These are phyloP conservation scores for Phlebiopsis flavidoalba DNA, from an alignment of 768 basidiomycete species.

Conservation along the genomic window DNA sequence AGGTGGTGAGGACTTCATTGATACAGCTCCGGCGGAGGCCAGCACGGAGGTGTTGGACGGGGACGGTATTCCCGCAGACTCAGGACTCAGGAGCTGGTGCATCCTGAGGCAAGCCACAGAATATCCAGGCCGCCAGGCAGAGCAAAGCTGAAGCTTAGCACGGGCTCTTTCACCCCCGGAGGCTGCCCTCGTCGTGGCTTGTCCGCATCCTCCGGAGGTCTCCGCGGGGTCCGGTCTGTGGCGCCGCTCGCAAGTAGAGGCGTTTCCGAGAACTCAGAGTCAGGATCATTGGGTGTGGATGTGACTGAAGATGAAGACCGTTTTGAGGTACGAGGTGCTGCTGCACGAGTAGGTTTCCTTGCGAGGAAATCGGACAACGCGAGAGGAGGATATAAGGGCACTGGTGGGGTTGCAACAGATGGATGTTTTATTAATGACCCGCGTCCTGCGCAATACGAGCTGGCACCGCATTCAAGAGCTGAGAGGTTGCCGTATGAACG, in stretches of 20 bases:
- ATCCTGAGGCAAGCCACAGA: conserved; percentile 54
- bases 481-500: conserved; percentile 4
- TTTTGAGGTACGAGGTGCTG: conserved; percentile 20
- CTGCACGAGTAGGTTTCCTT: conserved; percentile 19
- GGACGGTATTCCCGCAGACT: conserved; percentile 5
- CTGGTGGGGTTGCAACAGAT: conserved; percentile 20
- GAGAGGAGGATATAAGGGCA: conserved; percentile 26
- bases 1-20: conserved; percentile 69
- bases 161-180: conserved; percentile 17
- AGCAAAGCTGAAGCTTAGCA: conserved; percentile 33
- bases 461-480: conserved; percentile 32
- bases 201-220: conserved; percentile 34
- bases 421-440: conserved; percentile 26
- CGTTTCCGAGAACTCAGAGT: conserved; percentile 10
- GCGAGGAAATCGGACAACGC: conserved; percentile 26
- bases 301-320: conserved; percentile 32
- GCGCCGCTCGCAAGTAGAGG: conserved; percentile 14
- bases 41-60: conserved; percentile 33
- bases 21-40: conserved; percentile 74
- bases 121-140: conserved; percentile 53
- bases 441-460: conserved; percentile 29
- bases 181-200: conserved; percentile 33
- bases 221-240: conserved; percentile 15
- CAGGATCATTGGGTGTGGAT: conserved; percentile 8
- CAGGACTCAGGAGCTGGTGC: background rate